Base-by-base conservation (phyloP, 2,329 filamentous ascomycete species). In the Phialocephala sp. region DNA sequence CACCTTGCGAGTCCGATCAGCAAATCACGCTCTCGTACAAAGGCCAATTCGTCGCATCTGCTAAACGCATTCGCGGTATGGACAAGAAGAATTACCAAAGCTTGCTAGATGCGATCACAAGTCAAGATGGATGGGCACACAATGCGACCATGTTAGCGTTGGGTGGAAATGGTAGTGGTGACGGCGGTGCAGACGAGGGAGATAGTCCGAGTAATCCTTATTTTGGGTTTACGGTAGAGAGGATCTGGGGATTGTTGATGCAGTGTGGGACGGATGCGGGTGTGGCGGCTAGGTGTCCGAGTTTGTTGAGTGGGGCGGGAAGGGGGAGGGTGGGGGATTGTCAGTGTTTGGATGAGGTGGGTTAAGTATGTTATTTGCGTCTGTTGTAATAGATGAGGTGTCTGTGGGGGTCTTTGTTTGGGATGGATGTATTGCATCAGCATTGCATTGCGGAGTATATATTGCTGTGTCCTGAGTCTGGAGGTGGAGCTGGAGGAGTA, bases 241-340 rank as follows among this genome's bases (percentile, higher is more conserved):
- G 73, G 39, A 52, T 75, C 11, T 74, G 73, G 73, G 60, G 68
- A 11, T 59, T 74, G 41, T 52, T 75, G 12, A 66, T 74, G 66
- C 73, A 75, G 63, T 75, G 73, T 67, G 70, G 66, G 8, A 68
- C 70, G 9, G 79, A 86, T 66, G 94, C 91, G 0, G 88, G 92
- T 71, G 90, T 95, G 56, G 92, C 92, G 14, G 89, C 90, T 1
- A 93, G 93, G 66, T 92, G 92, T 14, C 91, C 94, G 68, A 93
- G 93, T 73, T 81, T 96, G 4, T 91, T 90, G 66, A 92, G 92
- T 70, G 92, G 92, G 0, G 92, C 32, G 22, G 24, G 50, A 3
- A 35, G 50, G 14, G 67, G 62, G 36, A 52, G 68, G 12, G 63
- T 71, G n/a, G 66, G 43, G 9, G 71, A 72, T 66, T 75, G 71